Percentiles rank a stretch among this genome's conserved stretches.
Evolutionary conservation across 2,329 filamentous ascomycete genomes (phyloP).

Genomic region (Penicillium hordei): DNA sequence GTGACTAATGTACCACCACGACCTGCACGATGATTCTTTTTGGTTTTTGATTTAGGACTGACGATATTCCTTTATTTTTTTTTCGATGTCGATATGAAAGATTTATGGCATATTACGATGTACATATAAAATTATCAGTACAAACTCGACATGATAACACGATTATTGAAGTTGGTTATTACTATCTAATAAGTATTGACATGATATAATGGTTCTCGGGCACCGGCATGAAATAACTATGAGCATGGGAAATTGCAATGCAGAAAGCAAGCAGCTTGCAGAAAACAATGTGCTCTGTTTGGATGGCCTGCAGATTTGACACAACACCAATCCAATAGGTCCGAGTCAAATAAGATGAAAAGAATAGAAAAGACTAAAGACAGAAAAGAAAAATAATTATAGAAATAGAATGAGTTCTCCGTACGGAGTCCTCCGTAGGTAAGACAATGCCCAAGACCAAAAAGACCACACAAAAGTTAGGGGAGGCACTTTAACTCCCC

Average conservation of each 20-base stretch:
- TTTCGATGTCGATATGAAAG: slow-evolving; percentile 16
- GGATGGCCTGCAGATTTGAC: slow-evolving; percentile 7
- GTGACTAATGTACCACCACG: slow-evolving; percentile 28
- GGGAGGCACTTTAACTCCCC: slow-evolving; percentile 32
- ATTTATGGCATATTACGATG: slow-evolving; percentile 4
- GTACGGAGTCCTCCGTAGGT: neutral
- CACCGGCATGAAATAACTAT: slow-evolving; percentile 11
- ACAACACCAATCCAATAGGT: neutral
- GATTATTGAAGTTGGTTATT: neutral
- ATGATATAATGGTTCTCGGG: slow-evolving; percentile 9
- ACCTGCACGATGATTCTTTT: slow-evolving; percentile 11
- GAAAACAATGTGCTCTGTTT: slow-evolving; percentile 21
- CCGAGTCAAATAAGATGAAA: neutral
- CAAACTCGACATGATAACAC: slow-evolving; percentile 3
- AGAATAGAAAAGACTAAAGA: neutral
- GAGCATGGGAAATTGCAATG: slow-evolving; percentile 1
- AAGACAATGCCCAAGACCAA: slow-evolving; percentile 4
- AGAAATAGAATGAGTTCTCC: neutral
- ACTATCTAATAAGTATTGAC: neutral
- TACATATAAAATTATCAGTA: slow-evolving; percentile 11
- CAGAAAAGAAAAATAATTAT: neutral
- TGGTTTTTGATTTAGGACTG: slow-evolving; percentile 2
- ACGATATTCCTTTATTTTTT: slow-evolving; percentile 14
- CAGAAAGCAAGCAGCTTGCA: slow-evolving; percentile 19
- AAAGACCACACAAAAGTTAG: slow-evolving; percentile 21